Evolutionary conservation across 352 stramenopile species (phyloP).

Genomic region (Globisporangium orthogonon): DNA sequence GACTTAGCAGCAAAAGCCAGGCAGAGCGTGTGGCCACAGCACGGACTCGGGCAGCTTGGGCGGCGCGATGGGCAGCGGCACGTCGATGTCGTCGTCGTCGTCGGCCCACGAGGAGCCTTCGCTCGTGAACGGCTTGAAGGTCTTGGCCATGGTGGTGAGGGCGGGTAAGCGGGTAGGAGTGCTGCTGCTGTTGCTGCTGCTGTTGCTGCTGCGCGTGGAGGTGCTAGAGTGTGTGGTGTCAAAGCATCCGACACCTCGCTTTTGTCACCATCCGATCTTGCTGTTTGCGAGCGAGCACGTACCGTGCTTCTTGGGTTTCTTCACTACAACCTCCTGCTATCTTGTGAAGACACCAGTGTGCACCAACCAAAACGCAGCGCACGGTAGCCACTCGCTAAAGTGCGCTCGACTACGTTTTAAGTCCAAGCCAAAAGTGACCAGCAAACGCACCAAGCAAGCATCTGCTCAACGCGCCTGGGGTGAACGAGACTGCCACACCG

Average conservation of each 20-base stretch:
- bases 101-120: slow-evolving; percentile 72
- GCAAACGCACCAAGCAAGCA: neutral
- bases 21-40: neutral
- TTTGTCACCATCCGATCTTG: slow-evolving; percentile 1
- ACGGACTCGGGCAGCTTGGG: slow-evolving; percentile 44
- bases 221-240: neutral
- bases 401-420: neutral
- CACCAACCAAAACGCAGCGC: slow-evolving; percentile 33
- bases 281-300: neutral
- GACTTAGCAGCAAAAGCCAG: neutral
- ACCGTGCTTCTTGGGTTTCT: no score
- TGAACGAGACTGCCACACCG: no score
- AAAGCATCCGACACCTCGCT: neutral
- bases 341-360: slow-evolving; percentile 8
- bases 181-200: neutral
- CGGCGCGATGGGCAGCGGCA: slow-evolving; percentile 32
- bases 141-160: slow-evolving; percentile 38
- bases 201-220: neutral
- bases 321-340: no score
- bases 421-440: neutral
- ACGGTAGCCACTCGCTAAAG: neutral
- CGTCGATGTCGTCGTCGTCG: slow-evolving; percentile 59
- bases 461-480: no score
- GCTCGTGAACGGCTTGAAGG: slow-evolving; percentile 39
- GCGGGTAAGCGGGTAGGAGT: neutral